phyloP scores from a whole-genome alignment of 2,329 filamentous ascomycete genomes.

The Byssochlamys sp. region DNA sequence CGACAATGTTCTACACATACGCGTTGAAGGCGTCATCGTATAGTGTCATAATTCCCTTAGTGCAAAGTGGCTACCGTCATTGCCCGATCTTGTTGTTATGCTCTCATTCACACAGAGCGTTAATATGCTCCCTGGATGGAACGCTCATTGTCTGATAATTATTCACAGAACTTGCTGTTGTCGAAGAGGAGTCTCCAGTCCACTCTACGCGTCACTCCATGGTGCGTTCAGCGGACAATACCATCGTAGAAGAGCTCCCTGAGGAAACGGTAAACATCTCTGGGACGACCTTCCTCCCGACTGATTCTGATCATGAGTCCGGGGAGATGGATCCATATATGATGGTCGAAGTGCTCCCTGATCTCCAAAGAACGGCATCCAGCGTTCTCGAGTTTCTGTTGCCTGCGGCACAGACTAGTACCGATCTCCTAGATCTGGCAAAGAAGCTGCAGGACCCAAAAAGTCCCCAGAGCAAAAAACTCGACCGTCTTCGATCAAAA shows the following conservation, averaged over 20 bases:
- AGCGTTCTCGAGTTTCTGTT: slow-evolving; percentile 30
- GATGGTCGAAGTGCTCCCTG: slow-evolving; percentile 31
- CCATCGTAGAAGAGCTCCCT: slow-evolving; percentile 2
- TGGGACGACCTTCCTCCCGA: slow-evolving; percentile 23
- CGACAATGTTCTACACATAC: neutral
- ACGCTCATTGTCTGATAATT: neutral
- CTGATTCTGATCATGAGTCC: slow-evolving; percentile 20
- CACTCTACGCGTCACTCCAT: neutral
- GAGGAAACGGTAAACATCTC: slow-evolving; percentile 25
- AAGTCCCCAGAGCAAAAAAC: slow-evolving; percentile 19
- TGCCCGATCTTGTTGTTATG: neutral
- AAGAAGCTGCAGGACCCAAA: slow-evolving; percentile 20
- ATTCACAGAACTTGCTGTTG: neutral
- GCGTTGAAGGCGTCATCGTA: neutral
- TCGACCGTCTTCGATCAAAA: slow-evolving; percentile 15
- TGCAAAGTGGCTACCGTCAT: neutral
- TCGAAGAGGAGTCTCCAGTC: neutral
- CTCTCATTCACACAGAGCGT: neutral
- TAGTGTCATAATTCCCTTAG: neutral
- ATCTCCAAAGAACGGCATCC: slow-evolving; percentile 24
- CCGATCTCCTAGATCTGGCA: slow-evolving; percentile 18
- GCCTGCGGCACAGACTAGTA: slow-evolving; percentile 16
- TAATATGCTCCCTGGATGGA: neutral
- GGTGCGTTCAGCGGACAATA: neutral
- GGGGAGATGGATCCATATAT: slow-evolving; percentile 23